These are phyloP conservation scores for Carex pumila DNA, from an alignment of 176 grass and related monocot genomes.

Conservation along the genomic window DNA sequence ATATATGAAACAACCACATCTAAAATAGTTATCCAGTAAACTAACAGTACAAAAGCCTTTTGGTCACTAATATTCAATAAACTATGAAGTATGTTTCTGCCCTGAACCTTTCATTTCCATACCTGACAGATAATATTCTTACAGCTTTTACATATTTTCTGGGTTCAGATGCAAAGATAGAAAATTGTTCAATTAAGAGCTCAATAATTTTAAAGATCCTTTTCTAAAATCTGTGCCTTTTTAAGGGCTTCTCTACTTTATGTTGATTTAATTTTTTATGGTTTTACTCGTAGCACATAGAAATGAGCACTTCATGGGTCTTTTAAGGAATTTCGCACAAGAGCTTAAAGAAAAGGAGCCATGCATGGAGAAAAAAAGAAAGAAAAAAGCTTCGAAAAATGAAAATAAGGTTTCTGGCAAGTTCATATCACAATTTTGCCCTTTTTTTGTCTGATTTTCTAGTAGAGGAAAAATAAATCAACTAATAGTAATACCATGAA, in stretches of 20 bases:
- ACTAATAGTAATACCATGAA: not conserved
- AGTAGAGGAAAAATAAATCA: not conserved
- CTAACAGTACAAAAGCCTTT: not conserved
- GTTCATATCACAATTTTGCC: not conserved
- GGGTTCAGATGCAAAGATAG: not conserved
- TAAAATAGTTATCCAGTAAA: not conserved
- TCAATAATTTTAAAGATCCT: not conserved
- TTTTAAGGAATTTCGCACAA: slow-evolving; percentile 56
- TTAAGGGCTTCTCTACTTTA: not conserved
- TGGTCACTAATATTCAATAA: not conserved
- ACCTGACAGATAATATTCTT: not conserved
- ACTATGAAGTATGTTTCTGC: not conserved
- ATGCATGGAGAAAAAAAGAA: slow-evolving; percentile 59
- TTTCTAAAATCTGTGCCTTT: not conserved
- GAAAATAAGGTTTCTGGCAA: slow-evolving; percentile 24
- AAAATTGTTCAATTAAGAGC: not conserved
- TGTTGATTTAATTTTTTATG: not conserved
- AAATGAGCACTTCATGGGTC: slow-evolving; percentile 61
- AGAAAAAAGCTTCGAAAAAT: slow-evolving; percentile 47
- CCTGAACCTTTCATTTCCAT: no score
- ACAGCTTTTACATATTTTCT: not conserved
- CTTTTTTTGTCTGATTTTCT: not conserved
- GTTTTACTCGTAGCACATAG: slow-evolving; percentile 51
- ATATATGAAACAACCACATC: not conserved
- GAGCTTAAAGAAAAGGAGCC: slow-evolving; percentile 66